These are phyloP conservation scores for Hymenoscyphus linearis DNA, from an alignment of 2,329 filamentous ascomycete species.

Conservation along the genomic window DNA sequence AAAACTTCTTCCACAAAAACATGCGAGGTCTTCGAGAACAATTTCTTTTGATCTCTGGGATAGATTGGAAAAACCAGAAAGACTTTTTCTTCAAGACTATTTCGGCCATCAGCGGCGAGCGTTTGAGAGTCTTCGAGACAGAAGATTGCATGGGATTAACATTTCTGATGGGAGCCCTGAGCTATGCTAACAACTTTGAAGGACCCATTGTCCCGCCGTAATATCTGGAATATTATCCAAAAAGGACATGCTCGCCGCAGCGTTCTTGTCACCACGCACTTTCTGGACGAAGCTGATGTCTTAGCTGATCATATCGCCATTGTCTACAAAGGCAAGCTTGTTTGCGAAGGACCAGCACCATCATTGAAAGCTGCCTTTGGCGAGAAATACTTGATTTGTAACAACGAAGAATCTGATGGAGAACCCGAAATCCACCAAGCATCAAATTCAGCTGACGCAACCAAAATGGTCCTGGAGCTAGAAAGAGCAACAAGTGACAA, in stretches of 20 bases:
- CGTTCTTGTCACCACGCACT: constrained; percentile 62
- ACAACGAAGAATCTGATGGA: constrained; percentile 12
- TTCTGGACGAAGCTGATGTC: constrained; percentile 62
- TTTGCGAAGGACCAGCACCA: constrained; percentile 57
- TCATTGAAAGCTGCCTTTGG: constrained; percentile 57
- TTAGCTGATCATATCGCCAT: constrained; percentile 62
- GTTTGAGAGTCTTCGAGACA: too few relatives aligned
- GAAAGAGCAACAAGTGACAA: constrained; percentile 49
- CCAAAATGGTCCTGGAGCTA: constrained; percentile 48
- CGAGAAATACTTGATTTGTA: constrained; percentile 46
- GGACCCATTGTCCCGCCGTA: constrained; percentile 58
- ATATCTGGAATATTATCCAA: constrained; percentile 65
- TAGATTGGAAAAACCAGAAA: too few relatives aligned
- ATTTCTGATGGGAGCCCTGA: not conserved
- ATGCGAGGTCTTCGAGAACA: too few relatives aligned
- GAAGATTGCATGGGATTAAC: not conserved
- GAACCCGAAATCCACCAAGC: constrained; percentile 18
- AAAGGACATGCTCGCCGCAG: constrained; percentile 56
- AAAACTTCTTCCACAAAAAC: too few relatives aligned
- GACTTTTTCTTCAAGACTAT: too few relatives aligned
- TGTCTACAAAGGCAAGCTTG: constrained; percentile 57
- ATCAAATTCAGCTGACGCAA: constrained; percentile 47
- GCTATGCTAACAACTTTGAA: constrained; percentile 8
- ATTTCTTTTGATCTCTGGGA: too few relatives aligned
- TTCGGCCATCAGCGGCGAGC: too few relatives aligned